A percentile compares a stretch with the other conserved stretches of the same genome.
Conservation (phyloP, 75 land plant species). For the Picea sitchensis region DNA sequence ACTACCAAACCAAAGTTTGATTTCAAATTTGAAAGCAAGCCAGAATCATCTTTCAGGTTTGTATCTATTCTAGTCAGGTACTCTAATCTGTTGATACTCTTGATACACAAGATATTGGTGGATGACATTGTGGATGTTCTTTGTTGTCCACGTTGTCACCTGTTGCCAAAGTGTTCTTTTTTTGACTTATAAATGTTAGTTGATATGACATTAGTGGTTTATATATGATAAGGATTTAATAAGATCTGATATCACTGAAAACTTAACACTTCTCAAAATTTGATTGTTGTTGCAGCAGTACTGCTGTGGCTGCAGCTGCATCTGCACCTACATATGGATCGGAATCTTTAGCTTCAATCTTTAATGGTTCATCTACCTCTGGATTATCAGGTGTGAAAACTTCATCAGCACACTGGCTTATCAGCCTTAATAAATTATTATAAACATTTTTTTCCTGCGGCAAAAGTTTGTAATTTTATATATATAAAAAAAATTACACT, state of each 20-base stretch:
- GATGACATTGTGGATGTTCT: too few species aligned
- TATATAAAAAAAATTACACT: too few species aligned
- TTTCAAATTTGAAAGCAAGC: slow-evolving; percentile 13
- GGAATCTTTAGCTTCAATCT: not conserved
- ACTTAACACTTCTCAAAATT: not conserved
- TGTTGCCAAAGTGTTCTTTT: too few species aligned
- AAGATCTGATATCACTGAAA: too few species aligned
- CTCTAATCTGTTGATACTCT: not conserved
- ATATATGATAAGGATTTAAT: not conserved
- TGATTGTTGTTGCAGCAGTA: slow-evolving; percentile 13
- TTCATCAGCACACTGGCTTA: too few species aligned
- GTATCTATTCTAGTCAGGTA: not conserved
- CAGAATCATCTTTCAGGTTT: slow-evolving; percentile 12
- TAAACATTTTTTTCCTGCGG: too few species aligned
- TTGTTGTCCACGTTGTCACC: too few species aligned
- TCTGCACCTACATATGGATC: not conserved
- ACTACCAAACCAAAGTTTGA: slow-evolving; percentile 1
- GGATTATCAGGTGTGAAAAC: not conserved
- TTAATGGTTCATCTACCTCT: not conserved
- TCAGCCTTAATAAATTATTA: too few species aligned
- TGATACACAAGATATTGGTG: not conserved
- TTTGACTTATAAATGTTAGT: too few species aligned
- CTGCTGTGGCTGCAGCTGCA: slow-evolving; percentile 12
- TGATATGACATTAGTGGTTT: not conserved
- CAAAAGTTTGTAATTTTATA: too few species aligned